phyloP scores from a whole-genome alignment of 257 asterid species.

The Rehmannia glutinosa region DNA sequence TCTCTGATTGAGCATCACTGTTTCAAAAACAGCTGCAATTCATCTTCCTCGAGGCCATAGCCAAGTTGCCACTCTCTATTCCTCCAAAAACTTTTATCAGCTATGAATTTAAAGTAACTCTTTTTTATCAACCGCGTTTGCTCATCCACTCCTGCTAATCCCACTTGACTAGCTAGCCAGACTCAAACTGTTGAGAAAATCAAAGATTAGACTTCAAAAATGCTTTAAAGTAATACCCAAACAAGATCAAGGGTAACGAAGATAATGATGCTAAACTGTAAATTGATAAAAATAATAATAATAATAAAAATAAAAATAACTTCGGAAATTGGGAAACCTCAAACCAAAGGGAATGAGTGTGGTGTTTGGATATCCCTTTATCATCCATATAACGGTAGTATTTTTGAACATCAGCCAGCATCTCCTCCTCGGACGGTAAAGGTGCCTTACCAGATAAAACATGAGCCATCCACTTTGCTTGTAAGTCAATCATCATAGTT shows the following conservation, averaged over 20 bases:
- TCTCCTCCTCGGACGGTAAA: conserved; percentile 44
- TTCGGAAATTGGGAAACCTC: too few relatives aligned
- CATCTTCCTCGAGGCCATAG: too few relatives aligned
- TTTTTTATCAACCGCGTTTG: background rate
- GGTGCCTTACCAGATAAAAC: conserved; percentile 41
- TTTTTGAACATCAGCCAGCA: conserved; percentile 44
- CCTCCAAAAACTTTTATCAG: conserved; percentile 14
- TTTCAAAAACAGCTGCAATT: too few relatives aligned
- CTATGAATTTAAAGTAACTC: conserved; percentile 7
- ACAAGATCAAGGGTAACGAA: too few relatives aligned
- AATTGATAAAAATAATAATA: too few relatives aligned
- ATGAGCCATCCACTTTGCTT: conserved; percentile 61
- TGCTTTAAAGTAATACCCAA: too few relatives aligned
- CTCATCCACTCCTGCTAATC: conserved; percentile 30
- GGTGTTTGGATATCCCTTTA: conserved; percentile 36
- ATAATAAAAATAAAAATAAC: background rate
- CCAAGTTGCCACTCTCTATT: conserved; percentile 20
- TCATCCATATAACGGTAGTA: conserved; percentile 38
- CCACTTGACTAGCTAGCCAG: conserved; percentile 50
- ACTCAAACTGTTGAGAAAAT: conserved; percentile 35
- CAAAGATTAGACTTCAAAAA: too few relatives aligned
- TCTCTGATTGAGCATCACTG: too few relatives aligned
- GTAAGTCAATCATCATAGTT: conserved; percentile 39
- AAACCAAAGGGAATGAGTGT: too few relatives aligned
- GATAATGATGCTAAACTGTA: too few relatives aligned